A percentile compares a stretch with the other conserved stretches of the same genome.
Evolutionary conservation across 23 red algal genomes (phyloP).

Genomic region (Agarophyton chilense): DNA sequence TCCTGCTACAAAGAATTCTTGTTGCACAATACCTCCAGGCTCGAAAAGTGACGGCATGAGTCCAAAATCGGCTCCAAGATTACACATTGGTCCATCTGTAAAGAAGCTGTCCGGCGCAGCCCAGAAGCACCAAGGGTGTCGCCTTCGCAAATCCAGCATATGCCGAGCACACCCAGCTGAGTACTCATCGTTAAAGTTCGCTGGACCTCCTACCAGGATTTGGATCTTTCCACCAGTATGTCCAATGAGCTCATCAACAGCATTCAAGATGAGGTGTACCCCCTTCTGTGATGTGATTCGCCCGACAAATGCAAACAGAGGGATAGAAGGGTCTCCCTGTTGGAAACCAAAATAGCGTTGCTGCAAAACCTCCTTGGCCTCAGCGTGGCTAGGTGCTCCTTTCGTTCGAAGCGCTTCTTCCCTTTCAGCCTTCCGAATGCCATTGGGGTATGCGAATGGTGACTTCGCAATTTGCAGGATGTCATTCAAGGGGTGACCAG

Average conservation of each 20-base stretch:
- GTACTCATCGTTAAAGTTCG: constrained; percentile 93
- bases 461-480: constrained; percentile 75
- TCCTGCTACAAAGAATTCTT: constrained; percentile 99
- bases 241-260: constrained; percentile 86
- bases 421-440: constrained; percentile 87
- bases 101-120: constrained; percentile 96
- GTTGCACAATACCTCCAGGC: constrained; percentile 95
- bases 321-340: constrained; percentile 79
- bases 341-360: constrained; percentile 90
- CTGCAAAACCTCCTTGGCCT: constrained; percentile 91
- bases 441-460: constrained; percentile 97
- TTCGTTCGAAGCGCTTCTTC: constrained; percentile 77
- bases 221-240: constrained; percentile 88
- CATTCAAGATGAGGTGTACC: constrained; percentile 95
- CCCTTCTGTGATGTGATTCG: constrained; percentile 98
- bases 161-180: constrained; percentile 93
- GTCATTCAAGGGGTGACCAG: constrained; percentile 80
- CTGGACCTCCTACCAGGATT: constrained; percentile 95
- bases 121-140: constrained; percentile 91
- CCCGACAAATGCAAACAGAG: constrained; percentile 97
- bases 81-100: constrained; percentile 91
- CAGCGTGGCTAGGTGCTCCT: constrained; percentile 74
- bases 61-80: constrained; percentile 97
- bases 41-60: constrained; percentile 98
- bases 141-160: constrained; percentile 80